Evolutionary conservation across 768 basidiomycete species (phyloP).

Genomic region (Artomyces pyxidatus): DNA sequence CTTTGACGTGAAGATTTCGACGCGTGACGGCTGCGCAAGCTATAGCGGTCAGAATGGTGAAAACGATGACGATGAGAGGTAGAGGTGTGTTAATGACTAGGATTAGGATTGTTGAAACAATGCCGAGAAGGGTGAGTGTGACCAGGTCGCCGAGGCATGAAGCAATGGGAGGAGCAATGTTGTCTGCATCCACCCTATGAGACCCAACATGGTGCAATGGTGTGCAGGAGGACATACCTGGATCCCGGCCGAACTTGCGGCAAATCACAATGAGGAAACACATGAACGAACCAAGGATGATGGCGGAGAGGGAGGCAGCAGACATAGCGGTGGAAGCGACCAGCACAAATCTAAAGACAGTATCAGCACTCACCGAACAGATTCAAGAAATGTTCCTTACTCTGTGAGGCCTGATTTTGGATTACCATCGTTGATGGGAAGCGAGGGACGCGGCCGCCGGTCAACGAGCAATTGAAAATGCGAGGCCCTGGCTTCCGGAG

Average conservation of each 20-base stretch:
- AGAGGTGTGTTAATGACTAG: conserved; percentile 54
- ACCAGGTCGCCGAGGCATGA: conserved; percentile 89
- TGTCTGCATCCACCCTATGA: conserved; percentile 44
- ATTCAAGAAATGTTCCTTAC: conserved; percentile 7
- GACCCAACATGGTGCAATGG: background rate
- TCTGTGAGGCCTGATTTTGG: conserved; percentile 13
- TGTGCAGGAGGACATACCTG: conserved; percentile 46
- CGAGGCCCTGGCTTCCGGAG: background rate
- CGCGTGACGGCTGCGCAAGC: conserved; percentile 47
- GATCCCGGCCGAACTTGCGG: conserved; percentile 68
- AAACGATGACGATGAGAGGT: conserved; percentile 45
- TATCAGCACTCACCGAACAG: conserved; percentile 6
- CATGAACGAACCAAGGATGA: conserved; percentile 91
- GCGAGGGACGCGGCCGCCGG: conserved; percentile 5
- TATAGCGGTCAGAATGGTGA: conserved; percentile 38
- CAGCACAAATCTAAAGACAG: conserved; percentile 53
- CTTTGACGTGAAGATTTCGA: conserved; percentile 60
- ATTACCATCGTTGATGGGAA: background rate
- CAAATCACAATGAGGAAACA: conserved; percentile 74
- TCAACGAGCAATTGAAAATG: background rate
- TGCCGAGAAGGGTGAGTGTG: conserved; percentile 78
- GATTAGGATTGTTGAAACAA: conserved; percentile 65
- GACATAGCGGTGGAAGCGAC: conserved; percentile 75
- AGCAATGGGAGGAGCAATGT: conserved; percentile 92
- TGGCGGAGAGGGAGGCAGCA: conserved; percentile 67